phyloP scores from a whole-genome alignment of 805 yeast genomes.

The Teunomyces aglyptinius region DNA sequence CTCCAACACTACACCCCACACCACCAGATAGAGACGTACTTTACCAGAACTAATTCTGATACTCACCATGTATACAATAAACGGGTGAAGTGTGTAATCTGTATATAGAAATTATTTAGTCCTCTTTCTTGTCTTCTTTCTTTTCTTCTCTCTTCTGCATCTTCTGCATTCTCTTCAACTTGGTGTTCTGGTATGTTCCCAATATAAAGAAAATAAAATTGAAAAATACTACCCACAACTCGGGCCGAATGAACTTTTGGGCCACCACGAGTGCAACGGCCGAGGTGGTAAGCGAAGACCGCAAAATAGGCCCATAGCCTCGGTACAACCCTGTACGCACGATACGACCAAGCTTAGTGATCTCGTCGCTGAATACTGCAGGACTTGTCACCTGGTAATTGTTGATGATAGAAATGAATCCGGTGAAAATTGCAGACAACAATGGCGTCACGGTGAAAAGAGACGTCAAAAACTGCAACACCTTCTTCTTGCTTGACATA shows the following conservation, averaged over 20 bases:
- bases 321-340: slow-evolving; percentile 34
- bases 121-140: slow-evolving; percentile 8
- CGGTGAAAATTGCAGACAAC: slow-evolving; percentile 46
- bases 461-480: slow-evolving; percentile 51
- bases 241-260: slow-evolving; percentile 55
- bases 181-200: slow-evolving; percentile 61
- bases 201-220: slow-evolving; percentile 55
- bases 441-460: slow-evolving; percentile 57
- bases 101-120: not conserved
- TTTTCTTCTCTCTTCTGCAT: slow-evolving; percentile 9
- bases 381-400: slow-evolving; percentile 19
- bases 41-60: too few species aligned
- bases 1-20: too few species aligned
- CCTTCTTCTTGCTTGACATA: slow-evolving; percentile 34
- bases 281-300: slow-evolving; percentile 54
- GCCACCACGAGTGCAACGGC: slow-evolving; percentile 52
- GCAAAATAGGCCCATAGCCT: slow-evolving; percentile 47
- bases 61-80: too few species aligned
- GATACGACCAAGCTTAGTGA: slow-evolving; percentile 12
- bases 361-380: slow-evolving; percentile 11
- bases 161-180: slow-evolving; percentile 42
- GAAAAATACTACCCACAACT: slow-evolving; percentile 65
- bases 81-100: too few species aligned
- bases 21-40: too few species aligned
- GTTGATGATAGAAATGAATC: slow-evolving; percentile 54